phyloP scores from a whole-genome alignment of 176 grass and related monocot species.

The Urochloa ruziziensis region DNA sequence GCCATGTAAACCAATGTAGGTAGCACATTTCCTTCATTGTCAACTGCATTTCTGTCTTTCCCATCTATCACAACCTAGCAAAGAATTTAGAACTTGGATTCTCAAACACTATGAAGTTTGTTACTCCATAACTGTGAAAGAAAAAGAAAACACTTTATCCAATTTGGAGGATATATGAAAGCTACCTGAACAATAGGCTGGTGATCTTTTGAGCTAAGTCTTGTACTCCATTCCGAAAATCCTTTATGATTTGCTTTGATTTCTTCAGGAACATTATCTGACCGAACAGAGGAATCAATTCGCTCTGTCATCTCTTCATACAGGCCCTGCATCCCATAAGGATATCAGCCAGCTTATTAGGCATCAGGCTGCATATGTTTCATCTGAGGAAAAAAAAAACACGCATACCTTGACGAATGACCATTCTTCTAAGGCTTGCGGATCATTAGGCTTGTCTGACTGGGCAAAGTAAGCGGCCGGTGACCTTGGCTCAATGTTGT shows the following conservation, averaged over 20 bases:
- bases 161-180: background rate
- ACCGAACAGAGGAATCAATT: slow-evolving; percentile 40
- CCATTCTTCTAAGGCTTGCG: slow-evolving; percentile 35
- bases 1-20: slow-evolving; percentile 93
- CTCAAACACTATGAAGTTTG: background rate
- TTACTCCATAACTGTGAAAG: background rate
- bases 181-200: slow-evolving; percentile 76
- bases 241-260: slow-evolving; percentile 54
- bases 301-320: slow-evolving; percentile 61
- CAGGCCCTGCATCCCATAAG: slow-evolving; percentile 41
- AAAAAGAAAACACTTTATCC: background rate
- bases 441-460: slow-evolving; percentile 19
- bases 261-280: slow-evolving; percentile 48
- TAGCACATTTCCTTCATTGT: slow-evolving; percentile 40
- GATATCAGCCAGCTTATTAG: background rate
- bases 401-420: slow-evolving; percentile 39
- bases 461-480: slow-evolving; percentile 55
- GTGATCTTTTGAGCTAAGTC: slow-evolving; percentile 48
- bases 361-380: background rate
- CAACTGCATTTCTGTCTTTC: slow-evolving; percentile 41
- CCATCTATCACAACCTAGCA: slow-evolving; percentile 72
- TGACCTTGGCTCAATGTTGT: slow-evolving; percentile 56
- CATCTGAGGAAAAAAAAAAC: background rate
- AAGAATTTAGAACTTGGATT: background rate
- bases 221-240: slow-evolving; percentile 58